Evolutionary conservation across 257 asterid genomes (phyloP).

Genomic region (Solanum medicagineum): DNA sequence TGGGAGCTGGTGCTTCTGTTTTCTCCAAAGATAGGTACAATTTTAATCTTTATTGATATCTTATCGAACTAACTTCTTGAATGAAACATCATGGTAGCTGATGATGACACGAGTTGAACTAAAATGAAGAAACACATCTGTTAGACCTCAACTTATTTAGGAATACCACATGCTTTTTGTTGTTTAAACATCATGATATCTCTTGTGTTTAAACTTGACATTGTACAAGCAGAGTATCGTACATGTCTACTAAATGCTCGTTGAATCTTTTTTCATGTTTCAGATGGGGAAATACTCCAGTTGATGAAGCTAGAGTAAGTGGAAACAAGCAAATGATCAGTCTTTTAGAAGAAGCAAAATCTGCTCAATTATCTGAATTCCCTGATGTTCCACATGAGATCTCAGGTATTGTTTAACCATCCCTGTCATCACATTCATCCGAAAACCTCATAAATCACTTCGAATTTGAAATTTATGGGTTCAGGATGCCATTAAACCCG

Average conservation of each 20-base stretch:
- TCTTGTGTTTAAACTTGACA: neutral
- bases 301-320: constrained; percentile 61
- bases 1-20: constrained; percentile 87
- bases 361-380: constrained; percentile 29
- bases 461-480: neutral
- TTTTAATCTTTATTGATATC: neutral
- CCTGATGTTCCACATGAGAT: constrained; percentile 25
- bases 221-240: neutral
- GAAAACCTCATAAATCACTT: neutral
- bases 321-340: constrained; percentile 64
- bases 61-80: neutral
- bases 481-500: neutral
- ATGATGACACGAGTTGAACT: neutral
- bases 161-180: neutral
- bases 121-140: neutral
- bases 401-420: constrained; percentile 27
- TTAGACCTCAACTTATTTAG: neutral
- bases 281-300: constrained; percentile 84
- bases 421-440: neutral
- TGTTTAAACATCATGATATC: neutral
- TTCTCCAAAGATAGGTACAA: constrained; percentile 66
- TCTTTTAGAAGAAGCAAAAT: constrained; percentile 61
- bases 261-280: neutral
- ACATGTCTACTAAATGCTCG: neutral
- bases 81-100: neutral